Evolutionary conservation across 139 green algal species (phyloP).

Genomic region (Ulvella scutata): DNA sequence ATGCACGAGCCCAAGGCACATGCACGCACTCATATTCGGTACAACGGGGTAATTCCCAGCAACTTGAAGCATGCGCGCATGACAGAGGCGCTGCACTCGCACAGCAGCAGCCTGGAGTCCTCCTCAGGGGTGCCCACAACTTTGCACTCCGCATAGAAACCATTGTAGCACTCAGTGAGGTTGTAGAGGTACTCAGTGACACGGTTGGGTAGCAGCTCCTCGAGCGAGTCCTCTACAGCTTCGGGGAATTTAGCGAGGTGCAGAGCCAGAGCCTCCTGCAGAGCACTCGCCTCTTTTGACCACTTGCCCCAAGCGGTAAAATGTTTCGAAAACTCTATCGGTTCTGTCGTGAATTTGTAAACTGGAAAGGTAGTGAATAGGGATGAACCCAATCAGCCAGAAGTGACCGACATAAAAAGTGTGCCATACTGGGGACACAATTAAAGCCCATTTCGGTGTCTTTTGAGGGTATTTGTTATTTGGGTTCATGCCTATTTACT

Average conservation of each 20-base stretch:
- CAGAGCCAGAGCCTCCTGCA: slow-evolving; percentile 39
- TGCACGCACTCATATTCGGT: slow-evolving; percentile 59
- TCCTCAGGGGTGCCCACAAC: slow-evolving; percentile 76
- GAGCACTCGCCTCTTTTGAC: slow-evolving; percentile 18
- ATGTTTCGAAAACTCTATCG: no score
- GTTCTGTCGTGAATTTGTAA: no score
- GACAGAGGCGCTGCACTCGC: slow-evolving; percentile 63
- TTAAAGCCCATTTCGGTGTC: no score
- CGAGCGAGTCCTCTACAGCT: slow-evolving; percentile 61
- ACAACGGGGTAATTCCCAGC: slow-evolving; percentile 82
- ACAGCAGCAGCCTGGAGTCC: slow-evolving; percentile 71
- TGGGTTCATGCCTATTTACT: no score
- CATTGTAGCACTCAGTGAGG: slow-evolving; percentile 71
- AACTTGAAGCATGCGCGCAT: slow-evolving; percentile 89
- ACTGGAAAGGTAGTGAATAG: no score
- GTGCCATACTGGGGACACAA: neutral
- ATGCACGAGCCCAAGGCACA: no score
- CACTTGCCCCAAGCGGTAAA: no score
- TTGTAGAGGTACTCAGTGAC: slow-evolving; percentile 92
- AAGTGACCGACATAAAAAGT: neutral
- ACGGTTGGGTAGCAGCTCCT: slow-evolving; percentile 73
- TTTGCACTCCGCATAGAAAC: slow-evolving; percentile 89
- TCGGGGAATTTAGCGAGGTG: slow-evolving; percentile 64
- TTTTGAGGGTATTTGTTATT: no score
- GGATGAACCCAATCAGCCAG: no score